Evolutionary conservation across 306 rosid genomes (phyloP).

Genomic region (Fragaria nilgerrensis): DNA sequence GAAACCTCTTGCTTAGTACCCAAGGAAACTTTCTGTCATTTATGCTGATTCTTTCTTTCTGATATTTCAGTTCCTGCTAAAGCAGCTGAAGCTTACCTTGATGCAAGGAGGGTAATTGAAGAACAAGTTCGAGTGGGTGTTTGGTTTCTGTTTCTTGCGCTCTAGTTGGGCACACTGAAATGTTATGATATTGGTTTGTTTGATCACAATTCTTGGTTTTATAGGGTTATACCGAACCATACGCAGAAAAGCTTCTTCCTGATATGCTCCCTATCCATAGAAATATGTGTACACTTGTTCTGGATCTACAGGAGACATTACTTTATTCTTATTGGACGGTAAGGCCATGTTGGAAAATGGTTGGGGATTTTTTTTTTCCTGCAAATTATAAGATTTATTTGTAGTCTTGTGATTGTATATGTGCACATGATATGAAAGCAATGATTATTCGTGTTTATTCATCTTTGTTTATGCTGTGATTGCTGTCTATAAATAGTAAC

Average conservation of each 20-base stretch:
- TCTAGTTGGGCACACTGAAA: constrained; percentile 9
- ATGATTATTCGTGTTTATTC: not conserved
- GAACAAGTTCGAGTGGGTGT: constrained; percentile 69
- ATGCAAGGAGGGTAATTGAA: constrained; percentile 71
- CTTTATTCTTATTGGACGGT: constrained; percentile 92
- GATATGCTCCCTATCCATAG: constrained; percentile 83
- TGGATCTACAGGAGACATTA: constrained; percentile 91
- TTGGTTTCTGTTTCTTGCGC: constrained; percentile 19
- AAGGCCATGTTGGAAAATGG: constrained; percentile 33
- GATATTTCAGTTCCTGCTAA: constrained; percentile 73
- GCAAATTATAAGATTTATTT: not conserved
- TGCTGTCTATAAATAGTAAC: not conserved
- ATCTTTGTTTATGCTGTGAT: not conserved
- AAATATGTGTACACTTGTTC: constrained; percentile 88
- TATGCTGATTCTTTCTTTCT: constrained; percentile 32
- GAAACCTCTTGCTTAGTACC: not conserved
- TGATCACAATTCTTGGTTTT: constrained; percentile 30
- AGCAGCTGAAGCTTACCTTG: constrained; percentile 73
- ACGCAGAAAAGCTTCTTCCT: constrained; percentile 93
- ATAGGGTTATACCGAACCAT: constrained; percentile 87
- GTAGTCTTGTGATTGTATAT: not conserved
- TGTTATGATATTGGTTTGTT: constrained; percentile 1
- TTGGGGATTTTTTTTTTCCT: not conserved
- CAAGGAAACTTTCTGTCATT: not conserved
- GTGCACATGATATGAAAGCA: not conserved